A percentile compares a stretch with the other conserved stretches of the same genome.
These are phyloP conservation scores for Phytophthora gonapodyides DNA, from an alignment of 352 stramenopile species.

Conservation along the genomic window DNA sequence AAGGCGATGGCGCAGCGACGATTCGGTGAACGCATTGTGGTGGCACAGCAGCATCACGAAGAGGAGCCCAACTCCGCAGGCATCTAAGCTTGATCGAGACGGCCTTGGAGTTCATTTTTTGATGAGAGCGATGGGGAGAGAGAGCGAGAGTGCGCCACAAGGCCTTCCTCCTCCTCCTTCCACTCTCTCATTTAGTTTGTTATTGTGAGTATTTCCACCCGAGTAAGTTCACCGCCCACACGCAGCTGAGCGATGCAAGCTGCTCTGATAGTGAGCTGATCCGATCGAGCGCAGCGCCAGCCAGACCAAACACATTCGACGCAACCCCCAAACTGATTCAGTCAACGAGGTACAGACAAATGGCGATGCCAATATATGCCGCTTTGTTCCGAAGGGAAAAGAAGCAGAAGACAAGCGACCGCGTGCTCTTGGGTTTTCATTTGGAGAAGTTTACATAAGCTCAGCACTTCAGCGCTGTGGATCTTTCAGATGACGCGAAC, in stretches of 20 bases:
- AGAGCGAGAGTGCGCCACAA: slow-evolving; percentile 9
- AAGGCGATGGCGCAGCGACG: slow-evolving; percentile 48
- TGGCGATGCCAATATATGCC: slow-evolving; percentile 35
- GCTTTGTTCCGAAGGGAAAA: slow-evolving; percentile 31
- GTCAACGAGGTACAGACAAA: slow-evolving; percentile 36
- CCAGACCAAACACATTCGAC: slow-evolving; percentile 31
- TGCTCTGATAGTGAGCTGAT: slow-evolving; percentile 19
- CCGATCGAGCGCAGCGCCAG: slow-evolving; percentile 30
- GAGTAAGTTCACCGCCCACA: slow-evolving; percentile 24
- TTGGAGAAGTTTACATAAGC: background rate
- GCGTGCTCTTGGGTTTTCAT: slow-evolving; percentile 3
- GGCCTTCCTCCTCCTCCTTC: background rate
- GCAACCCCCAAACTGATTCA: slow-evolving; percentile 28
- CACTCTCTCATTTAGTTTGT: slow-evolving; percentile 27
- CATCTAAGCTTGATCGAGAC: slow-evolving; percentile 40
- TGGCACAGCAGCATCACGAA: slow-evolving; percentile 40
- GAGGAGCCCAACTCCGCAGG: slow-evolving; percentile 57
- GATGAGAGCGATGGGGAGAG: slow-evolving; percentile 28
- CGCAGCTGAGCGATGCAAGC: slow-evolving; percentile 16
- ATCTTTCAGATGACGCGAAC: too few relatives aligned
- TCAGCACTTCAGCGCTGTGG: background rate
- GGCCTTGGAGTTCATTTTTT: slow-evolving; percentile 32
- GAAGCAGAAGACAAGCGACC: slow-evolving; percentile 11
- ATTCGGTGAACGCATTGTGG: slow-evolving; percentile 49
- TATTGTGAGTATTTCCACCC: slow-evolving; percentile 40